Evolutionary conservation across 192 early-diverging fungal species (phyloP).

Genomic region (Allomyces javanicus): DNA sequence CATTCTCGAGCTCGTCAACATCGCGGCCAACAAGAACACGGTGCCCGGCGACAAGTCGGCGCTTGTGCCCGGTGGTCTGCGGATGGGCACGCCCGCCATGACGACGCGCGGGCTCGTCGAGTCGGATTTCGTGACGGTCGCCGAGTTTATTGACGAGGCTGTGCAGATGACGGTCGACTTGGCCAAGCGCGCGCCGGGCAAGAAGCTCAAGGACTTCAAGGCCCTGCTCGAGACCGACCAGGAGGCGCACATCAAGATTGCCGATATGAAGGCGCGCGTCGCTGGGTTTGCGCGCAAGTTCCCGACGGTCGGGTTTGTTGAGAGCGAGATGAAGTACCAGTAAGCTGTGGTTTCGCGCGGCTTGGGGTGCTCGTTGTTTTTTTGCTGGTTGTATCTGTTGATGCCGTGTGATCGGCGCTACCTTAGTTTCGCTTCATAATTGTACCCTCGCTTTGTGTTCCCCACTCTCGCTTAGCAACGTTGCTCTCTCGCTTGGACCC

Average conservation of each 20-base stretch:
- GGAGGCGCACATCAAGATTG: conserved; percentile 17
- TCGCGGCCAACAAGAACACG: conserved; percentile 98
- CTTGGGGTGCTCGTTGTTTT: too few relatives aligned
- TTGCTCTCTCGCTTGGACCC: too few relatives aligned
- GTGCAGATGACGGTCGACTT: conserved; percentile 59
- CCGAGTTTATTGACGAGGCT: conserved; percentile 69
- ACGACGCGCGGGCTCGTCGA: conserved; percentile 77
- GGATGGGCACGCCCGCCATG: conserved; percentile 95
- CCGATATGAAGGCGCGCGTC: conserved; percentile 56
- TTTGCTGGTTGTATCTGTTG: too few relatives aligned
- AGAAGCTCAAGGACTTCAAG: conserved; percentile 83
- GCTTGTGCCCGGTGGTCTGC: conserved; percentile 78
- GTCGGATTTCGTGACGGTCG: conserved; percentile 72
- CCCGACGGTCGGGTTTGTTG: conserved; percentile 70
- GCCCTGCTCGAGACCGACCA: conserved; percentile 52
- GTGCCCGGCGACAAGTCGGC: conserved; percentile 91
- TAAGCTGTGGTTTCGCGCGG: not conserved
- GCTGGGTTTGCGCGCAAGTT: conserved; percentile 64
- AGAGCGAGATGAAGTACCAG: conserved; percentile 40
- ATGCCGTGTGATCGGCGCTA: too few relatives aligned
- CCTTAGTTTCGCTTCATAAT: too few relatives aligned
- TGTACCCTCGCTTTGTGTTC: too few relatives aligned
- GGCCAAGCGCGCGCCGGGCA: conserved; percentile 37
- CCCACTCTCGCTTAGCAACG: too few relatives aligned
- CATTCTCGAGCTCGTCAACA: conserved; percentile 85